Conservation (phyloP, 2,329 filamentous ascomycete genomes). For the Karstenula rhodostoma region DNA sequence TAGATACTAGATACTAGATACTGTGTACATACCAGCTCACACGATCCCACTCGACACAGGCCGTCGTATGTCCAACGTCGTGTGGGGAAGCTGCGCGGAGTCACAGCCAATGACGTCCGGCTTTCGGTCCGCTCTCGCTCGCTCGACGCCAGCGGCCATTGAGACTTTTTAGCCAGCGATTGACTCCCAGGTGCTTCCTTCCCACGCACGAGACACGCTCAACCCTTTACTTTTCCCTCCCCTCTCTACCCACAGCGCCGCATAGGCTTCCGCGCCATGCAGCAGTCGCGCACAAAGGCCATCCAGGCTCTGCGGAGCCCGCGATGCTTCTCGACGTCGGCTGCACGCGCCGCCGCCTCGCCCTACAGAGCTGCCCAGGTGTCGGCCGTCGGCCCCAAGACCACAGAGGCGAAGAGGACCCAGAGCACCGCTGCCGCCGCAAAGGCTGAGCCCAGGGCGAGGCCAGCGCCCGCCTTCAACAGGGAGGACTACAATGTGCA, state of each 20-base stretch:
- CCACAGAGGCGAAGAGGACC: constrained; percentile 50
- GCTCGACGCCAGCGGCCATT: constrained; percentile 4
- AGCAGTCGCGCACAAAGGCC: constrained; percentile 49
- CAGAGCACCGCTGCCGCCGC: constrained; percentile 55
- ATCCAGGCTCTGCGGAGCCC: constrained; percentile 47
- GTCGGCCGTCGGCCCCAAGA: constrained; percentile 30
- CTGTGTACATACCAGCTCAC: too few relatives aligned
- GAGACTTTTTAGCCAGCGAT: constrained; percentile 9
- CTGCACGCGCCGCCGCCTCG: constrained; percentile 52
- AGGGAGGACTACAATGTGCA: constrained; percentile 56
- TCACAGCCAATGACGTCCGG: constrained; percentile 1
- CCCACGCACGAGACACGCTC: constrained; percentile 5
- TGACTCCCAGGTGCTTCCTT: constrained; percentile 20
- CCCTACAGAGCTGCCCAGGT: constrained; percentile 52
- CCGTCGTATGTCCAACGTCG: too few relatives aligned
- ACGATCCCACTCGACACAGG: too few relatives aligned
- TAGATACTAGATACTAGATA: too few relatives aligned
- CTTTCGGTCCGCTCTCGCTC: constrained; percentile 5
- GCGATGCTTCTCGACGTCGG: constrained; percentile 55
- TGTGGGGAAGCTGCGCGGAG: constrained; percentile 10
- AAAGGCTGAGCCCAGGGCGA: constrained; percentile 39
- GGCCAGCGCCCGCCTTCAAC: constrained; percentile 61
- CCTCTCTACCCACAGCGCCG: constrained; percentile 25
- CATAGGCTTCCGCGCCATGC: constrained; percentile 30
- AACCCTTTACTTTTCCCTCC: constrained; percentile 21